Evolutionary conservation across 2,329 filamentous ascomycete genomes (phyloP), one percentile per base, ranked within the genome.

Genomic region (Fusarium armeniacum): DNA sequence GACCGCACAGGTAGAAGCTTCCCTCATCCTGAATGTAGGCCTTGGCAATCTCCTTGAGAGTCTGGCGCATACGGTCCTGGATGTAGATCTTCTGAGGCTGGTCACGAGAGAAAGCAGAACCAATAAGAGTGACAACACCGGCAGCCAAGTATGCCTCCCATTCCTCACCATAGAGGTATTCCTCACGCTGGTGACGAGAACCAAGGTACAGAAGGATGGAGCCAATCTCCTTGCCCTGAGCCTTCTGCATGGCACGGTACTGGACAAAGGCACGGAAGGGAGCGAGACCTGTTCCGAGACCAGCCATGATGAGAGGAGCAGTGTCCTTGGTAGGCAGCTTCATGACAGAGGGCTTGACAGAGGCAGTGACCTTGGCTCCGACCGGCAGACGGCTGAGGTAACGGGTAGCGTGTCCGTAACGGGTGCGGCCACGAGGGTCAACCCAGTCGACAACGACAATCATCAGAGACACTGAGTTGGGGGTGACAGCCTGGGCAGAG

Each of bases 241-340:
- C 91, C 84, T 97, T 97, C 80, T 99, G 95, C 89, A 97, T 94
- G 51, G 96, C 96, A 61, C 96, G 95, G 84, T 99, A 96, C 83
- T 99, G 96, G 47, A 98, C 92, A 78, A 99, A 99, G 64, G 96
- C 96, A 71, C 96, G 93, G 93, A 99, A 99, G n/a, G 96, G 96
- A 2, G 96, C 96, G 24, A 99, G 90, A 78, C 96, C 96, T 0
- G 96, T 99, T 69, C 96, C 96, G n/a, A 98, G 91, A 80, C 96
- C 96, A 12, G 96, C 96, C 95, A 99, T 98, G 85, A 99, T 98
- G 78, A 99, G 90, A 41, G 96, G 96, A 49, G 95, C 93, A 38
- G 93, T 96, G 73, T 94, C 91, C 78, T 90, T 91, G 65, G 87
- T 83, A 7, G 96, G 96, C n/a, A 99, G 88, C 84, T 98, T 99